These are phyloP conservation scores for Cronartium quercuum DNA, from an alignment of 1,284 basidiomycete species.

Conservation along the genomic window DNA sequence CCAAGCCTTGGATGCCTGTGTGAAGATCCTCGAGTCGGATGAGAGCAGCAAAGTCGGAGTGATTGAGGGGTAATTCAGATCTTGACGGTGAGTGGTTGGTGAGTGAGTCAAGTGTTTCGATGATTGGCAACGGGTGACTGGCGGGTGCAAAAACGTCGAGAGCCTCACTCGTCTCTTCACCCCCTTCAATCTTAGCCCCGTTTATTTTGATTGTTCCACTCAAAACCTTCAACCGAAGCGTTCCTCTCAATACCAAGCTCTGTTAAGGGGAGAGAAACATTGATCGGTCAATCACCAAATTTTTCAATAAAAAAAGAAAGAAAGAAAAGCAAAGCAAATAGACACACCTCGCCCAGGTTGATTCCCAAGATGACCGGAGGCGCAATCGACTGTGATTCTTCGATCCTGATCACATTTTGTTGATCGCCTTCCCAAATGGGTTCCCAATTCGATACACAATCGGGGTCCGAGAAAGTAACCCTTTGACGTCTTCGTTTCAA, in stretches of 20 bases:
- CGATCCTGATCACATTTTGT: neutral
- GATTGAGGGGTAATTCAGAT: neutral
- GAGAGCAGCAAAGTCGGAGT: conserved; percentile 8
- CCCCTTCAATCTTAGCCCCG: neutral
- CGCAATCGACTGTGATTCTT: neutral
- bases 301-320: neutral
- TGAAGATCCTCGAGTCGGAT: conserved; percentile 10
- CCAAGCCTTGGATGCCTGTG: conserved; percentile 18
- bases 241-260: neutral
- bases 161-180: neutral
- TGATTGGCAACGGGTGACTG: conserved; percentile 26
- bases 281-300: neutral
- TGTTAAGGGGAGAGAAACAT: neutral
- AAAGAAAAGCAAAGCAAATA: neutral
- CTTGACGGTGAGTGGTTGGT: neutral
- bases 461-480: neutral
- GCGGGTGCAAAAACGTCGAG: conserved; percentile 20
- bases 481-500: neutral
- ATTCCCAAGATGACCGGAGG: neutral
- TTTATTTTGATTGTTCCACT: neutral
- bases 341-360: neutral
- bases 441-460: conserved; percentile 1
- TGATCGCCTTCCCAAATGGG: neutral
- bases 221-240: neutral
- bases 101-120: neutral